Evolutionary conservation across 1,284 basidiomycete species (phyloP).

Genomic region (Apiotrichum siamense): DNA sequence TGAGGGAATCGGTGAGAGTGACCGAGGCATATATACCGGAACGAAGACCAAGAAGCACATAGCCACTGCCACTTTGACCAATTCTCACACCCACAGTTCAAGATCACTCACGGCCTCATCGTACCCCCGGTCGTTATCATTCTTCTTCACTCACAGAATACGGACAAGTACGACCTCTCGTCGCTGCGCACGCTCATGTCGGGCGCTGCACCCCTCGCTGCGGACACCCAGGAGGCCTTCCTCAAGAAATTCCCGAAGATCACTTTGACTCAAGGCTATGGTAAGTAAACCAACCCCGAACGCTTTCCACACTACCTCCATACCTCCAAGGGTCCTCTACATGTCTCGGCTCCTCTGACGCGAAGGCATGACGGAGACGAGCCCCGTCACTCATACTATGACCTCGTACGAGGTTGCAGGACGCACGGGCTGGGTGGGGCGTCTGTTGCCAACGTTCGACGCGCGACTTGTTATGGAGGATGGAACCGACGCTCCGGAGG

Average conservation of each 20-base stretch:
- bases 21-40: too few relatives aligned
- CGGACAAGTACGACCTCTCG: slow-evolving; percentile 63
- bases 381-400: slow-evolving; percentile 33
- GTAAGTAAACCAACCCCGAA: slow-evolving; percentile 28
- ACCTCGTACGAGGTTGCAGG: slow-evolving; percentile 28
- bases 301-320: not conserved
- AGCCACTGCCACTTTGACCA: too few relatives aligned
- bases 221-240: slow-evolving; percentile 31
- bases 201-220: slow-evolving; percentile 75
- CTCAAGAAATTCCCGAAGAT: slow-evolving; percentile 19
- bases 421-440: slow-evolving; percentile 60
- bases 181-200: slow-evolving; percentile 60
- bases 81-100: too few relatives aligned
- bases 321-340: slow-evolving; percentile 47
- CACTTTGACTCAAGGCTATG: slow-evolving; percentile 44
- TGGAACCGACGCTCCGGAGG: slow-evolving; percentile 49
- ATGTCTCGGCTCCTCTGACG: too few relatives aligned
- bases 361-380: slow-evolving; percentile 50
- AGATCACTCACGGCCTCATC: slow-evolving; percentile 58
- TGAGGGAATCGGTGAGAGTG: too few relatives aligned
- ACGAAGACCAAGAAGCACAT: too few relatives aligned
- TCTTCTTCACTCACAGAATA: slow-evolving; percentile 50
- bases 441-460: slow-evolving; percentile 69
- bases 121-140: slow-evolving; percentile 77
- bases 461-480: slow-evolving; percentile 58